Percentiles rank a stretch among this genome's conserved stretches.
Evolutionary conservation across 176 grass and related monocot genomes (phyloP).

Genomic region (Thinopyrum elongatum): DNA sequence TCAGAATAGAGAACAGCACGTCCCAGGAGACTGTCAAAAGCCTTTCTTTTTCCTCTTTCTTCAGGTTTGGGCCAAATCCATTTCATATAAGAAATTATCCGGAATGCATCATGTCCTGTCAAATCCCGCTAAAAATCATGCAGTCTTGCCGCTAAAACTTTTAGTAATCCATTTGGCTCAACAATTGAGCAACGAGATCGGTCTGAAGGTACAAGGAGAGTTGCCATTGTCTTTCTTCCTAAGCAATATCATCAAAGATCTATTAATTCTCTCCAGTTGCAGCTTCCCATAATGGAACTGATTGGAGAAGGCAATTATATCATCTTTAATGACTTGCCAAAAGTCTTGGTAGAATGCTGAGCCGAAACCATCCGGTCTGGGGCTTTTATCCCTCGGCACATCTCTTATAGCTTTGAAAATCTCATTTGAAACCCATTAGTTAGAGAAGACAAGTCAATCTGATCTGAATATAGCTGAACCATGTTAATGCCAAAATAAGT

Average conservation of each 20-base stretch:
- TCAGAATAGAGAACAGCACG: not conserved
- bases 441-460: not conserved
- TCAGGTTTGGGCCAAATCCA: not conserved
- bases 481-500: not conserved
- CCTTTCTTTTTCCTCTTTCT: not conserved
- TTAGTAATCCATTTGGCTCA: not conserved
- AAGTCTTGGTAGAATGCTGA: not conserved
- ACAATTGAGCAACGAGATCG: not conserved
- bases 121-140: no score
- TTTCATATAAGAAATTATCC: not conserved
- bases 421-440: not conserved
- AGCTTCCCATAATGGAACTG: not conserved
- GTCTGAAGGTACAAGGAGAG: not conserved
- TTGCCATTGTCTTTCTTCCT: not conserved
- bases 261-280: not conserved
- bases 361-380: not conserved
- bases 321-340: not conserved
- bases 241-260: not conserved
- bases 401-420: not conserved
- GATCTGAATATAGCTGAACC: not conserved
- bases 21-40: not conserved
- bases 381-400: not conserved
- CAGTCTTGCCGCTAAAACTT: no score
- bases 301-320: not conserved
- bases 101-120: not conserved